phyloP scores from a whole-genome alignment of 2,329 filamentous ascomycete species.

The Colletotrichum neosansevieriae region DNA sequence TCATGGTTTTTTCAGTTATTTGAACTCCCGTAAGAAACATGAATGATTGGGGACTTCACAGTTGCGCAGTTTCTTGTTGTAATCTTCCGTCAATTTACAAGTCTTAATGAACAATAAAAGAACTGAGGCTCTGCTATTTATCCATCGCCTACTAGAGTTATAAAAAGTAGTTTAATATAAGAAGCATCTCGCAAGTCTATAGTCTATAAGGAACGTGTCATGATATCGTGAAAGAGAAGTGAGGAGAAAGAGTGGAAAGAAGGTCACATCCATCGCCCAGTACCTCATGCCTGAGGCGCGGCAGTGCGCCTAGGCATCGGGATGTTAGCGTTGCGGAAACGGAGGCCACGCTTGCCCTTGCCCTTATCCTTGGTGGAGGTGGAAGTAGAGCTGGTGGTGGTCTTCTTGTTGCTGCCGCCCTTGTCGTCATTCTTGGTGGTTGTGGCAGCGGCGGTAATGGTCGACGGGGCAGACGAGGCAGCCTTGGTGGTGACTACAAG shows the following conservation, averaged over 20 bases:
- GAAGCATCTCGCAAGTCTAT: conserved; percentile 14
- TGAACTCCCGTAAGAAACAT: too few species aligned
- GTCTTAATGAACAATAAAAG: too few species aligned
- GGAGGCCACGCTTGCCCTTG: conserved; percentile 4
- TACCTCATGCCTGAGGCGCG: conserved; percentile 9
- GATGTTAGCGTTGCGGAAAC: conserved; percentile 20
- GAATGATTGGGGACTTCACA: too few species aligned
- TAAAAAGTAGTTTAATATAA: neutral
- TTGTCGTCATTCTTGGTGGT: conserved; percentile 21
- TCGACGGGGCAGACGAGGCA: conserved; percentile 3
- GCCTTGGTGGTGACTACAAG: neutral
- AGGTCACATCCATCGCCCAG: fast-evolving
- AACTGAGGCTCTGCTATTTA: neutral
- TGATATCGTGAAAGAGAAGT: neutral
- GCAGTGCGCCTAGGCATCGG: conserved; percentile 29
- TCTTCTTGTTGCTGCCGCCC: conserved; percentile 19
- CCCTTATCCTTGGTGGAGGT: conserved; percentile 24
- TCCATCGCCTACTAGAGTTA: neutral
- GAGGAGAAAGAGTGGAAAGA: neutral
- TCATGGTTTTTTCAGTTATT: too few species aligned
- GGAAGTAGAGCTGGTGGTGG: neutral
- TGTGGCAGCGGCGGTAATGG: conserved; percentile 14
- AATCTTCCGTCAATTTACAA: too few species aligned
- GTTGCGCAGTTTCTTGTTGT: too few species aligned
- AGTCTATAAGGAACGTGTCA: neutral